A percentile compares a stretch with the other conserved stretches of the same genome.
Conservation (phyloP, 805 yeast species). For the Candida xyloterini region DNA sequence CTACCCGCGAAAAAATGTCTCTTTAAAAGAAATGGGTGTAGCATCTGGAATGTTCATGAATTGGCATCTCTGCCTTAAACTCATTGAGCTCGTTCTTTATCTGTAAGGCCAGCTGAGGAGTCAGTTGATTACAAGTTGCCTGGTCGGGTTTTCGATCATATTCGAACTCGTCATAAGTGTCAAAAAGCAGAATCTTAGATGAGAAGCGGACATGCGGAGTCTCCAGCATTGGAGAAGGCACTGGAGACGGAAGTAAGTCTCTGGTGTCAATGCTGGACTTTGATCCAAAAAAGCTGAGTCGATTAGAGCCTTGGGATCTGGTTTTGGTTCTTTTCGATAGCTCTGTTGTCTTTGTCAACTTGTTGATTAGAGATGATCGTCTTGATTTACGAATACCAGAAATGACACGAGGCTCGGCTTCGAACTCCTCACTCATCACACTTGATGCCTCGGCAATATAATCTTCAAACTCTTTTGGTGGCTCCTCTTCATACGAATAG, state of each 20-base stretch:
- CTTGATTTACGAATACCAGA: constrained; percentile 13
- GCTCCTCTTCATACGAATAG: constrained; percentile 29
- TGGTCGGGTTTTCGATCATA: constrained; percentile 92
- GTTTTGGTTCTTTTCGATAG: constrained; percentile 9
- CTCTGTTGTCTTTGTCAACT: constrained; percentile 15
- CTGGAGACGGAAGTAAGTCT: constrained; percentile 11
- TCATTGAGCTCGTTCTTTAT: constrained; percentile 83
- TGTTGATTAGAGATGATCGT: constrained; percentile 16
- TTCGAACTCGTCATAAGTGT: constrained; percentile 77
- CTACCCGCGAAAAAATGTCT: constrained; percentile 6
- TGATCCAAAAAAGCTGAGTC: constrained; percentile 19
- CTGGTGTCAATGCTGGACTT: constrained; percentile 14
- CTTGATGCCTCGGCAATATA: constrained; percentile 16
- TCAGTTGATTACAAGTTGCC: constrained; percentile 88
- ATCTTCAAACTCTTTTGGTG: constrained; percentile 22
- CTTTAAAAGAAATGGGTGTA: constrained; percentile 76
- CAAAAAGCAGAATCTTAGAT: constrained; percentile 76
- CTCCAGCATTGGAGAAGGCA: constrained; percentile 5
- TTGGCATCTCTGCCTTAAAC: constrained; percentile 74
- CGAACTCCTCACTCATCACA: constrained; percentile 4
- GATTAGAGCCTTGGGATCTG: constrained; percentile 22
- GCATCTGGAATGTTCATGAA: constrained; percentile 75
- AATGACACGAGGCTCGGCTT: not conserved
- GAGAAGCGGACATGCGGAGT: constrained; percentile 53
- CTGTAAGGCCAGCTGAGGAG: constrained; percentile 81